phyloP scores from a whole-genome alignment of 208 protist genomes.

The Porcisia deanei region DNA sequence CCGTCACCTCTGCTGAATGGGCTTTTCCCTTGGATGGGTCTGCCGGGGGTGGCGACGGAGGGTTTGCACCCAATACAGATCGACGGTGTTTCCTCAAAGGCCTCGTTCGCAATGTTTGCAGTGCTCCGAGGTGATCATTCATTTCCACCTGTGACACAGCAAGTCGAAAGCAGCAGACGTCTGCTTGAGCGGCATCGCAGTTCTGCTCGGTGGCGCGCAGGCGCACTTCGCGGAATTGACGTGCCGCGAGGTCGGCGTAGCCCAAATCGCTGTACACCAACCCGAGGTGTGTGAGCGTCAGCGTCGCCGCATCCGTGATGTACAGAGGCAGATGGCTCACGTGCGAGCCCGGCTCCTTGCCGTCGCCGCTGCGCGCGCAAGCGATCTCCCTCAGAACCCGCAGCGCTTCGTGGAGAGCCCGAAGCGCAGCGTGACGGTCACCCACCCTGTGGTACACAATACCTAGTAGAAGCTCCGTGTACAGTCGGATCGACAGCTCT shows the following conservation, averaged over 20 bases:
- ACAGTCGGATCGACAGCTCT: conserved; percentile 11
- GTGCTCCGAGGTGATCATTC: conserved; percentile 27
- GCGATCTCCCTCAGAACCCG: conserved; percentile 3
- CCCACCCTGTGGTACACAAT: conserved; percentile 18
- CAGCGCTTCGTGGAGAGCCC: conserved; percentile 3
- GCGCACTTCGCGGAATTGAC: conserved; percentile 50
- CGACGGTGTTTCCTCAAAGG: background rate
- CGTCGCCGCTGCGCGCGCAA: background rate
- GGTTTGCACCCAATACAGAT: background rate
- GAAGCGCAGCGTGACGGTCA: conserved; percentile 11
- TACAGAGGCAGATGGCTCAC: conserved; percentile 27
- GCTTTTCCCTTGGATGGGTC: background rate
- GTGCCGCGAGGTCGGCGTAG: conserved; percentile 75
- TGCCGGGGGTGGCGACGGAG: background rate
- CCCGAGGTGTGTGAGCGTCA: conserved; percentile 68
- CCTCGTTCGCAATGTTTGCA: conserved; percentile 14
- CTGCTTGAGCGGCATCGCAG: conserved; percentile 21
- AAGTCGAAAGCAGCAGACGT: conserved; percentile 32
- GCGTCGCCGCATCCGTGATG: conserved; percentile 29
- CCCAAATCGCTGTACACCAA: conserved; percentile 73
- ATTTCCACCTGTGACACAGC: conserved; percentile 28
- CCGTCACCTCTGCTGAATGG: background rate
- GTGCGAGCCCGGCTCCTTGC: conserved; percentile 16
- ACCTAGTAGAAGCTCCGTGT: conserved; percentile 14
- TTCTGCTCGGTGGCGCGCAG: conserved; percentile 13